Base-by-base conservation (phyloP, 345 rosid species). In the Firmiana major region DNA sequence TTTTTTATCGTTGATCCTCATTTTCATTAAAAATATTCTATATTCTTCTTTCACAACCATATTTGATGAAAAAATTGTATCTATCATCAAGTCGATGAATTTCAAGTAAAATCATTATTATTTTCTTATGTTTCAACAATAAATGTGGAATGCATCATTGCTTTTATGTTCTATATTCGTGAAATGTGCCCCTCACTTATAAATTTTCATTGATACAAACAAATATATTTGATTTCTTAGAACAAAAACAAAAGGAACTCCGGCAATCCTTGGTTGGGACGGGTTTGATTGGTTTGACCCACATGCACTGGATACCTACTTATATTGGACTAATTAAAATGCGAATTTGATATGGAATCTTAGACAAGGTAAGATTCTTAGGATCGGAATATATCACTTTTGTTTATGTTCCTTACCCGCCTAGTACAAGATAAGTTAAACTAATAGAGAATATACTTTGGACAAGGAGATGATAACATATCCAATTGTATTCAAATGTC, bases 311-410 rank as follows among this genome's bases (percentile, higher is more conserved):
- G n/a, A 65, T 22, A 48, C 75, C 49, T 31, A 71, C 31, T 12
- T 6, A 9, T 57, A 24, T 57, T 21, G 0, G 36, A 22, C 9
- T 57, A 57, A 24, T 59, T 63, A 28, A 46, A 38, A 22, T 34
- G 9, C 0, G 58, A 2, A 43, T 26, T 43, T 48, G 16, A 54
- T 2, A 34, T 69, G 55, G 83, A 86, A 80, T 84, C 85, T 82
- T 71, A 51, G 84, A 74, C 77, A 15, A 74, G 69, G 76, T 21
- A 77, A 82, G 87, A 84, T 86, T 81, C 85, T 55, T 21, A 59
- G 60, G 85, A 80, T 71, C 78, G 66, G 75, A 70, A 76, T 79
- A 81, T 84, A 31, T 31, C 34, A 1, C 77, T 79, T 60, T 51
- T 51, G 53, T 43, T 5, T 31, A 48, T 36, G 53, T 43, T 73